Conservation (phyloP, 1,284 basidiomycete species). For the Leccinum laetum region DNA sequence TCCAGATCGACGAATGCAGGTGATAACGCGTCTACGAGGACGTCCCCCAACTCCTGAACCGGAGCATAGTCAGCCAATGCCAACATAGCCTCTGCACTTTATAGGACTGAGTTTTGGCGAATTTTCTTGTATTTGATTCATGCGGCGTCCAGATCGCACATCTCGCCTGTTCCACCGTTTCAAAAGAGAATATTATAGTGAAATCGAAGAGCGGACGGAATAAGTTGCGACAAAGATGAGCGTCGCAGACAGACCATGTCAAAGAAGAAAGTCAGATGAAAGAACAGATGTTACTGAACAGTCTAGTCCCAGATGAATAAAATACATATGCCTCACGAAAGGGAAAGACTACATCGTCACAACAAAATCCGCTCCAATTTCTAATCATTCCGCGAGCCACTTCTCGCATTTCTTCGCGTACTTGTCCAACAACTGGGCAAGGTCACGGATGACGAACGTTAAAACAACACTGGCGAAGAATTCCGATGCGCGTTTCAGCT, state of each 20-base stretch:
- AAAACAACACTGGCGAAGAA: slow-evolving; percentile 91
- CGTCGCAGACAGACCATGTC: slow-evolving; percentile 13
- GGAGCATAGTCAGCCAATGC: slow-evolving; percentile 16
- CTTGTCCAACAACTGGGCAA: slow-evolving; percentile 87
- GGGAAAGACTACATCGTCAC: slow-evolving; percentile 30
- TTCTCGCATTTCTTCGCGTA: slow-evolving; percentile 90
- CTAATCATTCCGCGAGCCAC: slow-evolving; percentile 73
- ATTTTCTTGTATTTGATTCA: slow-evolving; percentile 6
- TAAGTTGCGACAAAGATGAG: slow-evolving; percentile 12
- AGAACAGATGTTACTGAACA: slow-evolving; percentile 31
- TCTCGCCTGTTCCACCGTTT: slow-evolving; percentile 10
- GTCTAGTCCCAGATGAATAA: slow-evolving; percentile 40
- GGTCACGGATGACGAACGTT: slow-evolving; percentile 87
- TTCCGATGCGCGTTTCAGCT: slow-evolving; percentile 80
- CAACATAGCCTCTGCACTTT: slow-evolving; percentile 12
- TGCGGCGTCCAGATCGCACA: slow-evolving; percentile 2
- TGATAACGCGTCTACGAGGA: slow-evolving; percentile 56
- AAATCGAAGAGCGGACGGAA: slow-evolving; percentile 16
- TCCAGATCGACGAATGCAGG: slow-evolving; percentile 54
- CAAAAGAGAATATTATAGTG: slow-evolving; percentile 27
- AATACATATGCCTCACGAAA: slow-evolving; percentile 37
- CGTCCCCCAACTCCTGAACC: slow-evolving; percentile 47
- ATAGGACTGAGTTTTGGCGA: not conserved
- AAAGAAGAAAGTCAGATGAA: slow-evolving; percentile 23
- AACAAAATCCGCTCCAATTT: slow-evolving; percentile 24